phyloP scores from a whole-genome alignment of 768 basidiomycete species.

The Cystobasidium tubakii region DNA sequence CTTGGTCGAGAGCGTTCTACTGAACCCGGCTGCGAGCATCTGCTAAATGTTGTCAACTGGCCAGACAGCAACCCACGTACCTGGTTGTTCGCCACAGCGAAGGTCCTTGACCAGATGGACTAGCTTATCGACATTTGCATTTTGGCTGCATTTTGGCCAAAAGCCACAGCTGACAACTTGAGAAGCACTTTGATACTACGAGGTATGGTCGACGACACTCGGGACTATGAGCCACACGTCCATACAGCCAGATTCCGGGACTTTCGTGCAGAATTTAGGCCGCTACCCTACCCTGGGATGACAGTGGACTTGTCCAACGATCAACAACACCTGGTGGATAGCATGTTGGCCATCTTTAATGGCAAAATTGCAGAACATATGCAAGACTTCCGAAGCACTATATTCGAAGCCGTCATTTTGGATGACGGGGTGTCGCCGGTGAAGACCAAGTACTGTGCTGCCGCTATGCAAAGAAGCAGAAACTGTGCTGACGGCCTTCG shows the following conservation, averaged over 20 bases:
- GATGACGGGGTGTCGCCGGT: conserved; percentile 3
- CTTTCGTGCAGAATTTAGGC: conserved; percentile 18
- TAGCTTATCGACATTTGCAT: too few relatives aligned
- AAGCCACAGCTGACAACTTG: too few relatives aligned
- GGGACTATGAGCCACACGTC: conserved; percentile 18
- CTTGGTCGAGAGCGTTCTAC: too few relatives aligned
- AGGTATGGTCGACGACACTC: conserved; percentile 12
- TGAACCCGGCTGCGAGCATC: too few relatives aligned
- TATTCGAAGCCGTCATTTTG: not conserved
- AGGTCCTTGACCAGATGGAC: too few relatives aligned
- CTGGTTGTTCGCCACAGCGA: too few relatives aligned
- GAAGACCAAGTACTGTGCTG: not conserved
- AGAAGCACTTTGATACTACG: too few relatives aligned
- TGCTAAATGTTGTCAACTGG: too few relatives aligned
- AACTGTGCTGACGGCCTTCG: too few relatives aligned
- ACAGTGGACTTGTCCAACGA: conserved; percentile 1
- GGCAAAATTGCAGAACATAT: not conserved
- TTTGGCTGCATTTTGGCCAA: too few relatives aligned
- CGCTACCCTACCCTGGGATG: conserved; percentile 1
- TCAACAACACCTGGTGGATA: conserved; percentile 18
- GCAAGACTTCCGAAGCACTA: conserved; percentile 12
- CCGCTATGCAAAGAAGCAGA: too few relatives aligned
- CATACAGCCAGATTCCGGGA: conserved; percentile 29
- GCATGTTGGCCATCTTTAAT: conserved; percentile 6
- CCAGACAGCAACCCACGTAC: too few relatives aligned